Evolutionary conservation across 257 asterid genomes (phyloP).

Genomic region (Solanum appendiculatum): DNA sequence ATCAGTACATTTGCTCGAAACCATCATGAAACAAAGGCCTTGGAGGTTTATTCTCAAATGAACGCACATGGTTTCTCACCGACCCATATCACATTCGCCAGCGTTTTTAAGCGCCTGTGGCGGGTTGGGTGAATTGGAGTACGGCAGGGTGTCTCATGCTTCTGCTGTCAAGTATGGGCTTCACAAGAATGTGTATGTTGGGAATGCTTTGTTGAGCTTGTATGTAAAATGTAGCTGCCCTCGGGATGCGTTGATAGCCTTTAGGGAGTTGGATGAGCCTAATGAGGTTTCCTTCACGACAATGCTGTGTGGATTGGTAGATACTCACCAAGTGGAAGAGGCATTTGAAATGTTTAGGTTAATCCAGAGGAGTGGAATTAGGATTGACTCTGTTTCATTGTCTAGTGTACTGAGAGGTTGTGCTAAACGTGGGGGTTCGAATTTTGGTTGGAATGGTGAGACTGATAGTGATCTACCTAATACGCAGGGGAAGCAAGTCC

Average conservation of each 20-base stretch:
- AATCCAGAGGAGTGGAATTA: neutral
- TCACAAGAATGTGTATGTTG: slow-evolving; percentile 8
- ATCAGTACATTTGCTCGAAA: slow-evolving; percentile 13
- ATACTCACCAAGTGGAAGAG: neutral
- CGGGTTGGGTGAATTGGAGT: neutral
- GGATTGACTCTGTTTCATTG: neutral
- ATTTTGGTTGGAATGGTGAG: neutral
- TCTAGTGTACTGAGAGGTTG: neutral
- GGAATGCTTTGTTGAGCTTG: slow-evolving; percentile 1
- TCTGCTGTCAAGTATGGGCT: slow-evolving; percentile 4
- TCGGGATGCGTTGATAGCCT: neutral
- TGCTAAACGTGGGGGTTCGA: neutral
- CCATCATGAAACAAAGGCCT: slow-evolving; percentile 11
- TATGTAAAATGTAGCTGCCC: slow-evolving; percentile 1
- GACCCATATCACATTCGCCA: slow-evolving; percentile 9
- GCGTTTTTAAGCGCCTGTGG: slow-evolving; percentile 15
- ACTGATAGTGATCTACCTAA: neutral
- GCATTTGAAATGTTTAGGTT: slow-evolving; percentile 3
- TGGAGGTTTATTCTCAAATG: slow-evolving; percentile 7
- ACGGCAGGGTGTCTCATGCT: slow-evolving; percentile 8
- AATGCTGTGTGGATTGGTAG: neutral
- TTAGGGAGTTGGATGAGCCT: slow-evolving; percentile 1
- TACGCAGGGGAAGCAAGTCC: neutral
- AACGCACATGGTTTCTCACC: slow-evolving; percentile 3
- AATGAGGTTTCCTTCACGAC: slow-evolving; percentile 1